Conservation (phyloP, 345 rosid genomes). For the Brassica napus region DNA sequence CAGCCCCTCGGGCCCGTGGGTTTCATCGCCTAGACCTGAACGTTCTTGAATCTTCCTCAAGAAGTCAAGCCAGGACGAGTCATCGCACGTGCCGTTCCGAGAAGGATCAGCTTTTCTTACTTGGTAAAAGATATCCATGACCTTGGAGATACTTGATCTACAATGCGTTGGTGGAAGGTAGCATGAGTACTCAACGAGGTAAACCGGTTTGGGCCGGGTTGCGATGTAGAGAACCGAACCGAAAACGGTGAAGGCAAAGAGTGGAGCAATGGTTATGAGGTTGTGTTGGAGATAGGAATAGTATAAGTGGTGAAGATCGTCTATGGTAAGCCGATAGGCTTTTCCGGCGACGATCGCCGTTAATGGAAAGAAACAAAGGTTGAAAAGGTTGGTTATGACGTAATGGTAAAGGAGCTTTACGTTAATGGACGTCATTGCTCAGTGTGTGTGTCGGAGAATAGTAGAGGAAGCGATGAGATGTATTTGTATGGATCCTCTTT, state of each 20-base stretch:
- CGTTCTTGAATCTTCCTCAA: conserved; percentile 67
- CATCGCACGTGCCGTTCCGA: conserved; percentile 22
- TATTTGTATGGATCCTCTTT: conserved; percentile 21
- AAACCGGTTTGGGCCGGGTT: conserved; percentile 35
- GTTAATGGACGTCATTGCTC: conserved; percentile 35
- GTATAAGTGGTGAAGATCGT: conserved; percentile 17
- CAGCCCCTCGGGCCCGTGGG: conserved; percentile 62
- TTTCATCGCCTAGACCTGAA: conserved; percentile 76
- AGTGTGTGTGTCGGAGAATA: conserved; percentile 22
- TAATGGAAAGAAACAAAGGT: conserved; percentile 31
- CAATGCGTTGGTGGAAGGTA: conserved; percentile 38
- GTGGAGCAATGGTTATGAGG: neutral
- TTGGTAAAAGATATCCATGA: conserved; percentile 29
- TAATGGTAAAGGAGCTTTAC: conserved; percentile 33
- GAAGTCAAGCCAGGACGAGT: conserved; percentile 51
- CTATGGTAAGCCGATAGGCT: conserved; percentile 15
- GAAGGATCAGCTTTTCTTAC: conserved; percentile 47
- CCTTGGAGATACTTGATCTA: conserved; percentile 5
- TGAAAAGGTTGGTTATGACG: conserved; percentile 29
- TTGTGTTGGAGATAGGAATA: conserved; percentile 31
- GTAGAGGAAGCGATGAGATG: conserved; percentile 20
- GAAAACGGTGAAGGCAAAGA: conserved; percentile 3
- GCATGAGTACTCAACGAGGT: conserved; percentile 36
- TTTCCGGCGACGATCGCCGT: conserved; percentile 30
- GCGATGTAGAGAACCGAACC: conserved; percentile 27